Conservation (phyloP, 805 yeast species). For the Candida silvicultrix region DNA sequence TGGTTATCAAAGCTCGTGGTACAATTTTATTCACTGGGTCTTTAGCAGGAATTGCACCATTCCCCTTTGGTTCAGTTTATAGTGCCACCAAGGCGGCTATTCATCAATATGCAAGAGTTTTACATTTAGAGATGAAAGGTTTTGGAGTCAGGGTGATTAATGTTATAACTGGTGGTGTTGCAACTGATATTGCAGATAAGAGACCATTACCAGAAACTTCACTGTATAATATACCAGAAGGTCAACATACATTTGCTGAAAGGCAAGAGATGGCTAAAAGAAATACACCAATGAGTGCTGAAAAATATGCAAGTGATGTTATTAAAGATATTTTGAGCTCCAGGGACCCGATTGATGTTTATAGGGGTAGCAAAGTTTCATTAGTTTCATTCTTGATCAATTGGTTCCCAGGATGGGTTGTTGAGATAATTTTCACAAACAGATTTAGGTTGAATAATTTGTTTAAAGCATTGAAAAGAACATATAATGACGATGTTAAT, state of each 20-base stretch:
- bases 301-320: slow-evolving; percentile 48
- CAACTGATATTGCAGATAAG: slow-evolving; percentile 62
- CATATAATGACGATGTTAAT: slow-evolving; percentile 9
- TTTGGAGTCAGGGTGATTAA: slow-evolving; percentile 67
- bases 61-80: slow-evolving; percentile 67
- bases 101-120: slow-evolving; percentile 58
- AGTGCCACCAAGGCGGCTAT: slow-evolving; percentile 71
- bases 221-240: slow-evolving; percentile 44
- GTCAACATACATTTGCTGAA: slow-evolving; percentile 37
- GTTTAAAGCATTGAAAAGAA: slow-evolving; percentile 23
- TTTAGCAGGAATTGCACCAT: slow-evolving; percentile 54
- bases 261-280: slow-evolving; percentile 56
- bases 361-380: slow-evolving; percentile 39
- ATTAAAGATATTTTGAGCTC: slow-evolving; percentile 39
- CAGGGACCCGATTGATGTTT: slow-evolving; percentile 40
- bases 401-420: slow-evolving; percentile 40
- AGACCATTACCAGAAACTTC: slow-evolving; percentile 54
- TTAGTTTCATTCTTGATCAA: slow-evolving; percentile 32
- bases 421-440: slow-evolving; percentile 33
- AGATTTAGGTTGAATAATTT: slow-evolving; percentile 35
- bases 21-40: slow-evolving; percentile 73
- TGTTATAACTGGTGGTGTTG: slow-evolving; percentile 71
- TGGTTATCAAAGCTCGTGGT: slow-evolving; percentile 60
- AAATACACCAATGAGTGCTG: slow-evolving; percentile 54
- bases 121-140: slow-evolving; percentile 64